Evolutionary conservation across 2,329 filamentous ascomycete species (phyloP).

Genomic region (Penicillium concentricum): DNA sequence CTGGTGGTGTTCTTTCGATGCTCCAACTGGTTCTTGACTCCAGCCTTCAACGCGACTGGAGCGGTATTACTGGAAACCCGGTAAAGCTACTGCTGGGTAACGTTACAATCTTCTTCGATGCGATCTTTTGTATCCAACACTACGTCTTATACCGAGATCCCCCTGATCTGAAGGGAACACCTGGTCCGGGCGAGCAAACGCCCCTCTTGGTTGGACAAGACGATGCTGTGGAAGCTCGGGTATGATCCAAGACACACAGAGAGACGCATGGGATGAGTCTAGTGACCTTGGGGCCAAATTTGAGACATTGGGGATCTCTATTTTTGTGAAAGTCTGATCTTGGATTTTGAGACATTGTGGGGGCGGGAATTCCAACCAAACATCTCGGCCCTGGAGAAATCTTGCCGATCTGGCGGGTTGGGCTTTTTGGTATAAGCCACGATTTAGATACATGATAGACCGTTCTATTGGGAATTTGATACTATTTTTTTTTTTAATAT

Average conservation of each 20-base stretch:
- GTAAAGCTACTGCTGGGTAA: slow-evolving; percentile 86
- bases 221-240: neutral
- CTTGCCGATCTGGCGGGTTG: neutral
- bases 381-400: neutral
- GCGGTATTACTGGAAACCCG: slow-evolving; percentile 84
- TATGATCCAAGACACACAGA: neutral
- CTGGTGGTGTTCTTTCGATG: slow-evolving; percentile 77
- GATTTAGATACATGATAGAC: slow-evolving; percentile 1
- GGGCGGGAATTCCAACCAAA: slow-evolving; percentile 5
- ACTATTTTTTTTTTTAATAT: neutral
- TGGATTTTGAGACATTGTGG: slow-evolving; percentile 15
- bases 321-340: slow-evolving; percentile 11
- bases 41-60: slow-evolving; percentile 81
- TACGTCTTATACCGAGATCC: slow-evolving; percentile 69
- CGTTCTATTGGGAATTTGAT: neutral
- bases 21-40: slow-evolving; percentile 82
- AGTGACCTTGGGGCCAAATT: slow-evolving; percentile 8
- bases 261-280: neutral
- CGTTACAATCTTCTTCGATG: slow-evolving; percentile 80
- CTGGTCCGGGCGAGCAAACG: slow-evolving; percentile 24
- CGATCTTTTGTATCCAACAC: slow-evolving; percentile 85
- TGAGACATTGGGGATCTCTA: slow-evolving; percentile 18
- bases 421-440: neutral
- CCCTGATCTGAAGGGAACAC: slow-evolving; percentile 16
- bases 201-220: slow-evolving; percentile 29